Percentiles rank a stretch among this genome's conserved stretches.
Evolutionary conservation across 2,329 filamentous ascomycete species (phyloP).

Genomic region (Microdochium trichocladiopsis): DNA sequence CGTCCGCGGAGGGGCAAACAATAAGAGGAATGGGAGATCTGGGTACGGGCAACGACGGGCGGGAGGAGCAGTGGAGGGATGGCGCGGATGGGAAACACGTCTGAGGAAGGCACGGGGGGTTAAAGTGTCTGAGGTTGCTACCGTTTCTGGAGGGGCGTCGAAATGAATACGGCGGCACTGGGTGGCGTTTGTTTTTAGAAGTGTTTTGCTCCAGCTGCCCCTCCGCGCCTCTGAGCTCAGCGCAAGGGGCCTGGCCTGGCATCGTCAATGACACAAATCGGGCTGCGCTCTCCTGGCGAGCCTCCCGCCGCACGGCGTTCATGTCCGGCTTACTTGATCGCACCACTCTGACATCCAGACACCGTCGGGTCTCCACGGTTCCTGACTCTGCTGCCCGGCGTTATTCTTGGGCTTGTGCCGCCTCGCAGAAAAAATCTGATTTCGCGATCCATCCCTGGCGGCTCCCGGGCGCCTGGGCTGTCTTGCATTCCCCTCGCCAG

Average conservation of each 20-base stretch:
- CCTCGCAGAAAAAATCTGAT: no score
- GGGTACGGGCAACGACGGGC: not conserved
- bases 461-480: not conserved
- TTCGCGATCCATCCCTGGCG: no score
- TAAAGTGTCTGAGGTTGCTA: not conserved
- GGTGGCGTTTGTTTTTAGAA: not conserved
- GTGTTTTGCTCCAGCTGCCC: constrained; percentile 11
- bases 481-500: not conserved
- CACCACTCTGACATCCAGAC: not conserved
- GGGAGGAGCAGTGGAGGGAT: not conserved
- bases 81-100: not conserved
- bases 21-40: not conserved
- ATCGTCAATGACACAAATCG: no score
- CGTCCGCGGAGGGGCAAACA: not conserved
- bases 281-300: no score
- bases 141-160: not conserved
- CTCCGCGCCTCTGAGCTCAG: no score
- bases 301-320: not conserved
- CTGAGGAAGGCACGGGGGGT: not conserved
- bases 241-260: no score
- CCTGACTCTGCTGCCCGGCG: not conserved
- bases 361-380: no score
- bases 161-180: no score
- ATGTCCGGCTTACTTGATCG: not conserved
- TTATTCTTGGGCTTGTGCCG: no score